Evolutionary conservation across 108 stramenopile genomes (phyloP), one percentile per base, ranked within the genome.

Genomic region (Cylindrotheca fusiformis): DNA sequence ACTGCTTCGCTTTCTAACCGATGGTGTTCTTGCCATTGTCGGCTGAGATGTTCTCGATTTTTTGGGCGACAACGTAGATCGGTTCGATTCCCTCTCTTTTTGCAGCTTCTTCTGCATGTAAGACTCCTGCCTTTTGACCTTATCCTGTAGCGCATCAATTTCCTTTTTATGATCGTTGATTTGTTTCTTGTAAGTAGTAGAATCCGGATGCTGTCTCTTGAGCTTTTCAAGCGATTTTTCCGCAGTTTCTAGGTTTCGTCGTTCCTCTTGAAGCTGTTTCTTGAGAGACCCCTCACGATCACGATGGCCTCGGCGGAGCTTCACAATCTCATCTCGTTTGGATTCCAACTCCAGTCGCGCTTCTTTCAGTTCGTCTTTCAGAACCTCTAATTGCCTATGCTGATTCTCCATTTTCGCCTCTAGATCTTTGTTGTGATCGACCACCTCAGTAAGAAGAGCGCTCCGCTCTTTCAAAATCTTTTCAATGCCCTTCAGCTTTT

Each of bases 61-160:
- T 41, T 41, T 41, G 36, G 36, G 36, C 6, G 36, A 6, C 14
- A 14, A 14, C 6, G 36, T 41, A 10, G 36, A 14, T 41, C 36
- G 36, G 36, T 14, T 41, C 36, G 36, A 14, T 44, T 54, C 48
- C 58, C 78, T 82, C 48, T 82, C 81, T 56, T 74, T 78, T 32
- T 82, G 54, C 19, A 82, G 48, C 55, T 78, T 82, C 21, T 73
- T 32, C 52, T 78, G 66, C 50, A 82, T 47, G 51, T 65, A 82
- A 12, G 61, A 69, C 48, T 82, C 81, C 46, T 82, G 81, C 10
- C 81, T 61, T 8, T 63, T 65, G 48, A 89, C 67, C 59, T 85
- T 81, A 33, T 79, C 72, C 48, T 78, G 77, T 50, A 89, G 59
- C 23, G 63, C 73, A 20, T 46, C 51, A 60, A 81, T 85, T 31